A percentile compares a stretch with the other conserved stretches of the same genome.
These are phyloP conservation scores for Lolium multiflorum DNA, from an alignment of 176 grass and related monocot species.

Conservation along the genomic window DNA sequence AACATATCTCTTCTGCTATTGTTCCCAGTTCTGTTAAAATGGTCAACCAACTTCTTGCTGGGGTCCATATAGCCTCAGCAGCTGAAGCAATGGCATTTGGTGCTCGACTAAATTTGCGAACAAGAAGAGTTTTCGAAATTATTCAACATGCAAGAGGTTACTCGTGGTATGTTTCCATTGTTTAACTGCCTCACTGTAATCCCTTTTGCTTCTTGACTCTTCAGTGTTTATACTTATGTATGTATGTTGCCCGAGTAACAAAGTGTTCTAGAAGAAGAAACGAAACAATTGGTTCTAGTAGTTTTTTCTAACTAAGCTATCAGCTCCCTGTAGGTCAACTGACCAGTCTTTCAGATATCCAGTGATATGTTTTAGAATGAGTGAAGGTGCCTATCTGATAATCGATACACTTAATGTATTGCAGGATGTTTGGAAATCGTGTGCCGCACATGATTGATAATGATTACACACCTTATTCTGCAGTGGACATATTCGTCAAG, in stretches of 20 bases:
- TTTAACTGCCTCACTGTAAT: slow-evolving; percentile 30
- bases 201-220: slow-evolving; percentile 23
- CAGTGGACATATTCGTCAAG: slow-evolving; percentile 97
- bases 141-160: slow-evolving; percentile 83
- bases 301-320: slow-evolving; percentile 31
- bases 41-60: slow-evolving; percentile 99
- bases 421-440: slow-evolving; percentile 99
- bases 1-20: slow-evolving; percentile 32
- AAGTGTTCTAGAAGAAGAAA: slow-evolving; percentile 1
- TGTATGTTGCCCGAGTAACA: slow-evolving; percentile 16
- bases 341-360: background rate
- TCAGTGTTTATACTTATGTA: slow-evolving; percentile 9
- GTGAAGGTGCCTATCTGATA: slow-evolving; percentile 27
- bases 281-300: background rate
- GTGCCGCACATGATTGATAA: slow-evolving; percentile 96
- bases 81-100: slow-evolving; percentile 96
- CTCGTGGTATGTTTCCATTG: slow-evolving; percentile 72
- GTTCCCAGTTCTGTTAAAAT: slow-evolving; percentile 94
- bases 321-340: background rate
- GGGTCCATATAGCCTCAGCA: slow-evolving; percentile 93
- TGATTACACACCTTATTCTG: slow-evolving; percentile 96
- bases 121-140: slow-evolving; percentile 87
- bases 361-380: slow-evolving; percentile 31
- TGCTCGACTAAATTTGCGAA: slow-evolving; percentile 75
- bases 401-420: slow-evolving; percentile 26